Percentiles rank a stretch among this genome's conserved stretches.
phyloP scores from a whole-genome alignment of 1,284 basidiomycete genomes.

The Kwoniella shivajii region DNA sequence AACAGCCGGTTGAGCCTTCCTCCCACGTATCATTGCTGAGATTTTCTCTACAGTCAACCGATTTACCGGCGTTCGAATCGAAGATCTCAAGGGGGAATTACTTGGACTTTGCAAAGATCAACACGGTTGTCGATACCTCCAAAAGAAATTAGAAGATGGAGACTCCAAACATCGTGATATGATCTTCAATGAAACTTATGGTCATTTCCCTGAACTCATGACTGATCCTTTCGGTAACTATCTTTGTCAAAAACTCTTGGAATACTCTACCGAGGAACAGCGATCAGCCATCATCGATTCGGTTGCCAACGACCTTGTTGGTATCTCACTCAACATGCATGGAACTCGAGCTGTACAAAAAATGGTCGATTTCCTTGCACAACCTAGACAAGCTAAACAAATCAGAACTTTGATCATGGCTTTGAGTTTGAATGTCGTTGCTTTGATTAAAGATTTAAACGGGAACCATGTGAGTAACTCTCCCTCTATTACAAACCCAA shows the following conservation, averaged over 20 bases:
- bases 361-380: conserved; percentile 99
- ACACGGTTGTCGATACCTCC: conserved; percentile 96
- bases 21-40: too few species aligned
- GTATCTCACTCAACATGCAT: conserved; percentile 99
- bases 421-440: conserved; percentile 95
- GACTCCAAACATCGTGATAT: conserved; percentile 93
- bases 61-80: conserved; percentile 89
- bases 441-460: conserved; percentile 99
- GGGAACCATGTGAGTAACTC: conserved; percentile 90
- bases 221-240: conserved; percentile 99
- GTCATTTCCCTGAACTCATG: conserved; percentile 98
- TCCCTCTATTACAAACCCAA: background rate
- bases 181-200: conserved; percentile 98
- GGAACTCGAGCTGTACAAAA: conserved; percentile 99
- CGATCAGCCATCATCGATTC: conserved; percentile 96
- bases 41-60: conserved; percentile 70
- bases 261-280: conserved; percentile 97
- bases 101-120: conserved; percentile 95
- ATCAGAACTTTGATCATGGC: conserved; percentile 97
- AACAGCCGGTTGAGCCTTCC: background rate
- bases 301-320: conserved; percentile 94
- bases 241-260: conserved; percentile 96
- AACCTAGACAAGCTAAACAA: conserved; percentile 80
- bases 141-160: conserved; percentile 98
- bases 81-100: conserved; percentile 94